A percentile compares a stretch with the other conserved stretches of the same genome.
Conservation (phyloP, 768 basidiomycete species). For the Boletus eberwhitei region DNA sequence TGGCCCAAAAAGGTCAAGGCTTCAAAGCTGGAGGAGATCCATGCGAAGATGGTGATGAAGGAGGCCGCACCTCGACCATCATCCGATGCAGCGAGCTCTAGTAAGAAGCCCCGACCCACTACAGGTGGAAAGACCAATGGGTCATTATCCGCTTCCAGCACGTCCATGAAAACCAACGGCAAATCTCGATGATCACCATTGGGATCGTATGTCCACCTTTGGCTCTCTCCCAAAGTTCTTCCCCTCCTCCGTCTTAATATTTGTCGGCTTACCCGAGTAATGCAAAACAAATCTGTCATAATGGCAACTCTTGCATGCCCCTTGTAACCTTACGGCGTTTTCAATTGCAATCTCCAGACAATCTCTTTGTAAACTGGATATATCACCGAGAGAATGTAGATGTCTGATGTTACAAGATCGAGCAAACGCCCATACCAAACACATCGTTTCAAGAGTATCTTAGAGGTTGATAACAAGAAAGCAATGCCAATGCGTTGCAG, state of each 20-base stretch:
- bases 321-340: constrained; percentile 25
- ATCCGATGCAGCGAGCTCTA: constrained; percentile 41
- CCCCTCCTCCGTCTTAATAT: constrained; percentile 18
- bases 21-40: constrained; percentile 89
- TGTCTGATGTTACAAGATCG: constrained; percentile 24
- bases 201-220: constrained; percentile 16
- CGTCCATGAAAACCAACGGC: constrained; percentile 53
- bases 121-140: constrained; percentile 52
- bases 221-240: constrained; percentile 19
- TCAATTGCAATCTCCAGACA: constrained; percentile 14
- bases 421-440: constrained; percentile 5
- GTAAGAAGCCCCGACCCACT: constrained; percentile 60
- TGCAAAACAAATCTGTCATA: constrained; percentile 28
- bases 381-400: constrained; percentile 11
- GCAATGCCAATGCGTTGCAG: neutral
- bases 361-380: constrained; percentile 13
- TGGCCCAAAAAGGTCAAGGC: constrained; percentile 98
- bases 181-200: constrained; percentile 52
- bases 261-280: constrained; percentile 22
- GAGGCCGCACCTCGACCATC: constrained; percentile 65
- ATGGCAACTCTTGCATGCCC: constrained; percentile 18
- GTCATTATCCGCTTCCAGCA: constrained; percentile 40
- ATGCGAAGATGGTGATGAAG: constrained; percentile 94
- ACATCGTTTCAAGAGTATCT: constrained; percentile 7
- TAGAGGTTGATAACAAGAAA: constrained; percentile 5